These are phyloP conservation scores for Suhomyces ambrosiae DNA, from an alignment of 1,139 yeast species.

Conservation along the genomic window DNA sequence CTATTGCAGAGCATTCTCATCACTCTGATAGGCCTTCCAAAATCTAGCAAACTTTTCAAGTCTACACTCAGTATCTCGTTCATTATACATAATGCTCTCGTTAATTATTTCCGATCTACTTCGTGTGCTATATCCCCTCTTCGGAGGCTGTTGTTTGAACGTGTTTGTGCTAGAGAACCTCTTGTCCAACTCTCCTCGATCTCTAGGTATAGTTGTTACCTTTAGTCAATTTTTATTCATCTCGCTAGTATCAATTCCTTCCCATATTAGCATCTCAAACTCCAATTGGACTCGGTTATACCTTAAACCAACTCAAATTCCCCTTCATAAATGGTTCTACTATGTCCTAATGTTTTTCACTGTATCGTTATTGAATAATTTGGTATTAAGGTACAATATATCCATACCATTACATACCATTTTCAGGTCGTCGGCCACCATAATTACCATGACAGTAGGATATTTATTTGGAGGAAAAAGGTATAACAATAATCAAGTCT, in stretches of 20 bases:
- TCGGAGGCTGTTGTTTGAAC: conserved; percentile 76
- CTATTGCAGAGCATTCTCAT: too few species aligned
- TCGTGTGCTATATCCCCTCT: conserved; percentile 41
- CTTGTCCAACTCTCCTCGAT: conserved; percentile 6
- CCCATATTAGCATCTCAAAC: conserved; percentile 27
- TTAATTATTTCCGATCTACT: conserved; percentile 2
- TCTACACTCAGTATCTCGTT: too few species aligned
- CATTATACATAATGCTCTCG: too few species aligned
- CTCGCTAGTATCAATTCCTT: conserved; percentile 44
- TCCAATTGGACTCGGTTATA: conserved; percentile 24
- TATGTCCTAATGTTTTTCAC: conserved; percentile 55
- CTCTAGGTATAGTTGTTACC: conserved; percentile 54
- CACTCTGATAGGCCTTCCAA: too few species aligned
- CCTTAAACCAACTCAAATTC: conserved; percentile 43
- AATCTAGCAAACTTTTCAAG: too few species aligned
- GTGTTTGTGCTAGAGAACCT: conserved; percentile 63
- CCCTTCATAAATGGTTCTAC: conserved; percentile 49
- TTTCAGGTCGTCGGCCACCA: conserved; percentile 66
- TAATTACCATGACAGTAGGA: conserved; percentile 63
- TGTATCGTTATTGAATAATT: conserved; percentile 58
- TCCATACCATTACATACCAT: conserved; percentile 71
- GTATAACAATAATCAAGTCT: conserved; percentile 49
- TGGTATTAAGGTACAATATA: conserved; percentile 58
- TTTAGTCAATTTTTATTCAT: conserved; percentile 62
- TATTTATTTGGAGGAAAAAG: conserved; percentile 44